Percentiles rank a stretch among this genome's conserved stretches.
Evolutionary conservation across 345 rosid genomes (phyloP).

Genomic region (Citrus mangshanensis): DNA sequence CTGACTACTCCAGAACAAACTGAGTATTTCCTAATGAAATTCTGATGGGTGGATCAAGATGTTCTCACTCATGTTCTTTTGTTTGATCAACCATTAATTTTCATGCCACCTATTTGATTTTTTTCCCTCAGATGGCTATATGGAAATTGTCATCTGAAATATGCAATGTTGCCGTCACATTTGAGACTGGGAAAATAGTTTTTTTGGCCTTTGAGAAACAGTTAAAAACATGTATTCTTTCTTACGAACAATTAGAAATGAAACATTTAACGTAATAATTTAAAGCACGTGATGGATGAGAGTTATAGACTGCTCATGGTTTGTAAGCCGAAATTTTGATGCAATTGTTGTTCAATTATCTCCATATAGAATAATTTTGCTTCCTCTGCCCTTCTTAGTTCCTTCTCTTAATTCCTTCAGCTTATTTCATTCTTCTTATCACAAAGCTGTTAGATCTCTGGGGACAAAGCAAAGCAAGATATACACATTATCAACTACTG

Average conservation of each 20-base stretch:
- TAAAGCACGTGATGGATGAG: background rate
- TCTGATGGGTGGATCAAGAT: constrained; percentile 13
- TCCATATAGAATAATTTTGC: background rate
- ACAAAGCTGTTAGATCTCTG: too few relatives aligned
- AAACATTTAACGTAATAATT: background rate
- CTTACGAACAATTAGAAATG: background rate
- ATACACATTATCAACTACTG: too few relatives aligned
- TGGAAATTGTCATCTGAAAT: background rate
- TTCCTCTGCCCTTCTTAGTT: background rate
- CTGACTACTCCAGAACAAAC: constrained; percentile 53
- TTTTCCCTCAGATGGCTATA: background rate
- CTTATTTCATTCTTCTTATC: too few relatives aligned
- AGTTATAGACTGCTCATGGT: background rate
- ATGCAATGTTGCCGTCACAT: background rate
- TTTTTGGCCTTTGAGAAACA: background rate
- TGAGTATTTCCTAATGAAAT: constrained; percentile 18
- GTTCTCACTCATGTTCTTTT: background rate
- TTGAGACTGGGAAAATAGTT: background rate
- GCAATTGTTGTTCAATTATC: background rate
- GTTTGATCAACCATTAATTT: background rate
- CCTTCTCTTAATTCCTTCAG: too few relatives aligned
- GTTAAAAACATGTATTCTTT: background rate
- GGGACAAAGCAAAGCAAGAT: too few relatives aligned
- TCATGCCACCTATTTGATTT: background rate
- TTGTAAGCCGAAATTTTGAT: background rate